Base-by-base conservation (phyloP, 2,329 filamentous ascomycete genomes). In the Blastomyces silverae region DNA sequence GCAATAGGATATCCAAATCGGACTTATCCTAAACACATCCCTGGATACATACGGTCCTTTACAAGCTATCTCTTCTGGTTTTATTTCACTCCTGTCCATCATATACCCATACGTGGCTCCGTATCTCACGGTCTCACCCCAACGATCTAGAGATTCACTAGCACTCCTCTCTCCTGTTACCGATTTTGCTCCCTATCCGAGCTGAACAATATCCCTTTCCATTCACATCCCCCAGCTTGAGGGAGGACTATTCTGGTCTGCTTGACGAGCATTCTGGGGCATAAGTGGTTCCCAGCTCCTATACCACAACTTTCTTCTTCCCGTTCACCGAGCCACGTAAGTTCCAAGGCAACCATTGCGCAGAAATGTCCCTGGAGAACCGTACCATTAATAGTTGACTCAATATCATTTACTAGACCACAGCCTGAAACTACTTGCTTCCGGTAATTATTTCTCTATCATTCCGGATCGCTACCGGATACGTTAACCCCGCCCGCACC, bases 1-100 rank as follows among this genome's bases (percentile, higher is more conserved):
- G 31, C 28, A 57, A 39, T 5, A 39, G n/a, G 55, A n/a, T 57
- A 39, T 57, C 31, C 31, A 53, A 53, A 53, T 59, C 44, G 37
- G n/a, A 25, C 22, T 42, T 25, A 59, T 44, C 22, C 37, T 39
- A 13, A 39, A 39, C 13, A 39, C 37, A 39, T 39, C 37, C 37
- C 10, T 39, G 31, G 31, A 6, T 34, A 13, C 10, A 39, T 39
- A 39, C 10, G 37, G 37, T 39, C 8, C 37, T 39, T 39, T 39
- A 39, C 37, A 39, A 8, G 37, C 34, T 58, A 15, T 13, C 2
- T 42, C 8, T 58, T 25, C 17, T 61, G 25, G 6, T 48, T 31
- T 31, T 5, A 17, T 50, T 48, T 61, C 7, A 31, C 31, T 37
- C 22, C 22, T 17, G 44, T 50, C 7, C 10, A 22, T 20, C 58